Base-by-base conservation (phyloP, 2,329 filamentous ascomycete genomes). In the Epichloe aotearoae region DNA sequence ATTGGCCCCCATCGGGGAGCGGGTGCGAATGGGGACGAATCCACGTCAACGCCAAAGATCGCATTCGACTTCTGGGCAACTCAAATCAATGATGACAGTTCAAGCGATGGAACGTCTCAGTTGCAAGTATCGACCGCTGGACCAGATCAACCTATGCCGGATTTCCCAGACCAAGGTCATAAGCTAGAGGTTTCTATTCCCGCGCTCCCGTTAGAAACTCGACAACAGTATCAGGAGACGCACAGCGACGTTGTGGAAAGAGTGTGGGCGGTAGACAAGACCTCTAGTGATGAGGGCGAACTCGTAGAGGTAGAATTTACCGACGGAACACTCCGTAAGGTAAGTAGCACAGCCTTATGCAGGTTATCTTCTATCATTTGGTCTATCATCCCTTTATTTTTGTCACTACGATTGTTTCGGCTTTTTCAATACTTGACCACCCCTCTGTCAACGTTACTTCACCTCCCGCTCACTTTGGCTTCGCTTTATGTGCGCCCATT, bases 271-370 rank as follows among this genome's bases (percentile, higher is more conserved):
- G 57, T 68, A 49, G 54, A 62, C 14, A 53, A 57, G 1, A 57
- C 57, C 1, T 58, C 61, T 14, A 52, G 54, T 8, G 58, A 55
- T 6, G 56, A 64, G 10, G 20, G 19, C 30, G 40, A 57, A 2
- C 59, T 59, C 20, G 72, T 70, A 42, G 59, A 56, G 4, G 62
- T 72, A 11, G 71, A 74, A 52, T 75, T 74, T 46, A 67, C 68
- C 33, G 73, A 76, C 55, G 73, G 73, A 23, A 64, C 67, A 47
- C 56, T 68, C 54, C 66, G 73, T 50, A 52, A 66, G 57, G 74
- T 76, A 65, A 37, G 52, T 51, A 12, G 42, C 37, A 41, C 15
- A 47, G 5, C 10, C 17, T 26, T 15, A 4, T 23, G 20, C 26
- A 33, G 20, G 10, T 39, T n/a, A 7, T 47, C n/a, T 40, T 50